A percentile compares a stretch with the other conserved stretches of the same genome.
These are phyloP conservation scores for Maudiozyma pseudohumilis DNA, from an alignment of 805 yeast species.

Conservation along the genomic window DNA sequence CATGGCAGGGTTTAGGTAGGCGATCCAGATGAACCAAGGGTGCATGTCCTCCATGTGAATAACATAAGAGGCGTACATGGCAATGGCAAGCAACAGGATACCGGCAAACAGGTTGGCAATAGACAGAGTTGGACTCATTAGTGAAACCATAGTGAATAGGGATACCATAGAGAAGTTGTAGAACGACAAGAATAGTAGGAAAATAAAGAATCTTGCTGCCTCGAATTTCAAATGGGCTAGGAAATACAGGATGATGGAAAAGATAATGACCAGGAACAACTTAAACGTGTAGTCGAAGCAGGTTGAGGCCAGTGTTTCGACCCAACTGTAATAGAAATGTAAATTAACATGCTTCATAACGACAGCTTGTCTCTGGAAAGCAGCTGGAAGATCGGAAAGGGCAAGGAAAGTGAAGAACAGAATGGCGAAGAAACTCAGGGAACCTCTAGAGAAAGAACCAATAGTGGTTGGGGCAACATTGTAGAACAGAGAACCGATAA, in stretches of 20 bases:
- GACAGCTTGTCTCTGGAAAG: slow-evolving; percentile 41
- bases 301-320: slow-evolving; percentile 54
- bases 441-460: slow-evolving; percentile 46
- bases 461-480: slow-evolving; percentile 34
- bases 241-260: slow-evolving; percentile 43
- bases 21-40: slow-evolving; percentile 64
- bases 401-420: slow-evolving; percentile 49
- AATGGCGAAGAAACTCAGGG: slow-evolving; percentile 41
- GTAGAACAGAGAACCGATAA: slow-evolving; percentile 43
- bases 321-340: slow-evolving; percentile 55
- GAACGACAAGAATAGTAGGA: slow-evolving; percentile 34
- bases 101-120: slow-evolving; percentile 58
- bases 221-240: slow-evolving; percentile 38
- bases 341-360: slow-evolving; percentile 56
- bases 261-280: slow-evolving; percentile 32
- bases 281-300: slow-evolving; percentile 52
- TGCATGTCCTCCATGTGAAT: slow-evolving; percentile 52
- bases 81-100: slow-evolving; percentile 39
- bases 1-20: slow-evolving; percentile 46
- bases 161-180: slow-evolving; percentile 40
- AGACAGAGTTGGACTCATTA: slow-evolving; percentile 39
- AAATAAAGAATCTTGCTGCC: slow-evolving; percentile 44
- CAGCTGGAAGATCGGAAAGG: slow-evolving; percentile 42
- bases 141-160: slow-evolving; percentile 45
- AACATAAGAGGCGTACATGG: slow-evolving; percentile 56